phyloP scores from a whole-genome alignment of 2,329 filamentous ascomycete genomes.

The Phialophora macrospora region DNA sequence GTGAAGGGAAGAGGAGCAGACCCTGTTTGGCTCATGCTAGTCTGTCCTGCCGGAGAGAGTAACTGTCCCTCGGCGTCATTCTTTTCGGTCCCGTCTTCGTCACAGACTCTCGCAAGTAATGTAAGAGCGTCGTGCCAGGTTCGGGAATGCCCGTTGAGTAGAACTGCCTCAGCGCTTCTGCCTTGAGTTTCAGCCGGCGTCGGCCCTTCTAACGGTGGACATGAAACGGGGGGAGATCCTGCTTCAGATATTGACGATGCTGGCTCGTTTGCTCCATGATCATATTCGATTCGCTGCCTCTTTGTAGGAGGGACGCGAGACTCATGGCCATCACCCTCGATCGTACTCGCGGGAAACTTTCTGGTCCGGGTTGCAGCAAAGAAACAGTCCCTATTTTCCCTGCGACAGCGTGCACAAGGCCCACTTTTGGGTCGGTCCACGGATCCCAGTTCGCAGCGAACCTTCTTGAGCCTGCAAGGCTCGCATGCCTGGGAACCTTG shows the following conservation, averaged over 20 bases:
- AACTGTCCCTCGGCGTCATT: constrained; percentile 1
- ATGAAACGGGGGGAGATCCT: constrained; percentile 3
- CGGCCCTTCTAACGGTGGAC: not conserved
- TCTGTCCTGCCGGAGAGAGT: constrained; percentile 7
- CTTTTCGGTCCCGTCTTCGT: constrained; percentile 3
- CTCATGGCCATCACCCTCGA: constrained; percentile 1
- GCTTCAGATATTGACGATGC: constrained; percentile 4
- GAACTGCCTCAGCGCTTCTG: constrained; percentile 7
- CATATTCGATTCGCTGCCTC: constrained; percentile 6
- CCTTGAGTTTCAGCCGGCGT: constrained; percentile 8
- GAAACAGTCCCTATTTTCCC: constrained; percentile 8
- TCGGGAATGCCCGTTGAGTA: constrained; percentile 9
- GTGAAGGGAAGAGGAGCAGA: constrained; percentile 7
- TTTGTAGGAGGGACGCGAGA: constrained; percentile 2
- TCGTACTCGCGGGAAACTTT: not conserved
- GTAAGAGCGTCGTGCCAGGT: constrained; percentile 12
- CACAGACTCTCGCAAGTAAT: constrained; percentile 10
- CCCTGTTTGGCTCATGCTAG: constrained; percentile 2
- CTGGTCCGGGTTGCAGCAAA: constrained; percentile 9
- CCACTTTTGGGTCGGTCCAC: constrained; percentile 8
- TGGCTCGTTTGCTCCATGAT: constrained; percentile 3
- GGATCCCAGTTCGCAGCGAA: constrained; percentile 10
- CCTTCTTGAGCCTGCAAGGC: constrained; percentile 2
- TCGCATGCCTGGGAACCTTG: constrained; percentile 7
- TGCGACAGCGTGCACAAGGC: constrained; percentile 11